Evolutionary conservation across 2,329 filamentous ascomycete species (phyloP).

Genomic region (Colletotrichum eremochloae): DNA sequence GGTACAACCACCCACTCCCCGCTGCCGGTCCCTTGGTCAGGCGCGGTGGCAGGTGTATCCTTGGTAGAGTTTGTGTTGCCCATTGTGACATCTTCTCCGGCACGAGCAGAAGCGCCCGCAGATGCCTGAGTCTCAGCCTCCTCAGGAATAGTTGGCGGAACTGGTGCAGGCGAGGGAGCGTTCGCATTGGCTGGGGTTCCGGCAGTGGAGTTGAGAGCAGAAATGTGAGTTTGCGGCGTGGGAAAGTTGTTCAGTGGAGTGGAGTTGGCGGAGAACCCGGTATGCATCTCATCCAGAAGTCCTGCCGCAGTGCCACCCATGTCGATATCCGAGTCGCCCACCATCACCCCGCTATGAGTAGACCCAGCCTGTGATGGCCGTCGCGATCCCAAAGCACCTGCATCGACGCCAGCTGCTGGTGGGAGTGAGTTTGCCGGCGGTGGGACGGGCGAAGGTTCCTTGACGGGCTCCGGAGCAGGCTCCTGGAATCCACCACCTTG

Average conservation of each 20-base stretch:
- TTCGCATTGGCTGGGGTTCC: conserved; percentile 68
- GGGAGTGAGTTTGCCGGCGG: conserved; percentile 36
- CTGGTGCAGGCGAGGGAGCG: conserved; percentile 59
- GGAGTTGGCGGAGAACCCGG: conserved; percentile 69
- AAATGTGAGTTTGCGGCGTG: conserved; percentile 71
- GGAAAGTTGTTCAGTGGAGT: conserved; percentile 73
- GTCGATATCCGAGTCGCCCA: conserved; percentile 73
- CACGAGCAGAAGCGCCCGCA: conserved; percentile 41
- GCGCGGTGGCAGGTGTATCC: conserved; percentile 57
- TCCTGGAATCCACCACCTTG: conserved; percentile 84
- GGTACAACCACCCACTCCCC: conserved; percentile 84
- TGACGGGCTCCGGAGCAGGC: conserved; percentile 61
- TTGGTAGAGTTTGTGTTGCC: conserved; percentile 61
- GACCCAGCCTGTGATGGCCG: conserved; percentile 68
- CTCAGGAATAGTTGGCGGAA: conserved; percentile 47
- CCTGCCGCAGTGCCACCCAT: conserved; percentile 75
- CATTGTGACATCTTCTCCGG: conserved; percentile 61
- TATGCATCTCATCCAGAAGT: conserved; percentile 78
- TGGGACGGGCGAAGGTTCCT: conserved; percentile 47
- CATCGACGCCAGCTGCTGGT: conserved; percentile 41
- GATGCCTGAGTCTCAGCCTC: conserved; percentile 36
- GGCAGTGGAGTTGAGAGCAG: conserved; percentile 67
- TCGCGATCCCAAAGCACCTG: conserved; percentile 56
- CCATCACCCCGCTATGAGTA: conserved; percentile 67
- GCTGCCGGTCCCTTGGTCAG: conserved; percentile 64